Conservation (phyloP, 1,139 yeast genomes). For the Scheffersomyces illinoinensis region DNA sequence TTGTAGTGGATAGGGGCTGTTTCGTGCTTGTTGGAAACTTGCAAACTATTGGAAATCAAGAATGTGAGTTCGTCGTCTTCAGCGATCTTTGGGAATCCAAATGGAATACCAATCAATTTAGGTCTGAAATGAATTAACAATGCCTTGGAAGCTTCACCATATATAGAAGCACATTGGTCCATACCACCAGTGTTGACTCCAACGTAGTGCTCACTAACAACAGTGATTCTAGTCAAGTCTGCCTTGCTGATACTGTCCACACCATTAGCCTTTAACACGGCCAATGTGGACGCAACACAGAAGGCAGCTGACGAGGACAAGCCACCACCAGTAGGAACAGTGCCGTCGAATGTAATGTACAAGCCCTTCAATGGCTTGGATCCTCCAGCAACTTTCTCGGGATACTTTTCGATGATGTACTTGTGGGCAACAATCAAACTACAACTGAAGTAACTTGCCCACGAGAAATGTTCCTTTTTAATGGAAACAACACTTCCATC, state of each 20-base stretch:
- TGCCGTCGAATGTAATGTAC: conserved; percentile 59
- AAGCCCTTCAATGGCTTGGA: conserved; percentile 43
- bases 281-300: conserved; percentile 65
- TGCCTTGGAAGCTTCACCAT: conserved; percentile 63
- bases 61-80: conserved; percentile 49
- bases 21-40: conserved; percentile 64
- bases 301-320: conserved; percentile 74
- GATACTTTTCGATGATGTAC: conserved; percentile 39
- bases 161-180: conserved; percentile 76
- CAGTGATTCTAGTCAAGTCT: conserved; percentile 61
- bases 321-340: conserved; percentile 75
- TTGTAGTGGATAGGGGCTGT: conserved; percentile 73
- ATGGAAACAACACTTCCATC: conserved; percentile 47
- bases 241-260: conserved; percentile 43
- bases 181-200: conserved; percentile 80
- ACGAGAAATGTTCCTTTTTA: conserved; percentile 50
- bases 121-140: conserved; percentile 66
- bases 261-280: conserved; percentile 58
- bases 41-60: conserved; percentile 64
- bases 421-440: conserved; percentile 64
- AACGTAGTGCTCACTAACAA: conserved; percentile 68
- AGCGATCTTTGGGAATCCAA: conserved; percentile 50
- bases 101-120: conserved; percentile 54
- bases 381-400: conserved; percentile 15
- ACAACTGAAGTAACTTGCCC: conserved; percentile 73